Conservation (phyloP, 352 stramenopile species). For the Discostella stelligera region DNA sequence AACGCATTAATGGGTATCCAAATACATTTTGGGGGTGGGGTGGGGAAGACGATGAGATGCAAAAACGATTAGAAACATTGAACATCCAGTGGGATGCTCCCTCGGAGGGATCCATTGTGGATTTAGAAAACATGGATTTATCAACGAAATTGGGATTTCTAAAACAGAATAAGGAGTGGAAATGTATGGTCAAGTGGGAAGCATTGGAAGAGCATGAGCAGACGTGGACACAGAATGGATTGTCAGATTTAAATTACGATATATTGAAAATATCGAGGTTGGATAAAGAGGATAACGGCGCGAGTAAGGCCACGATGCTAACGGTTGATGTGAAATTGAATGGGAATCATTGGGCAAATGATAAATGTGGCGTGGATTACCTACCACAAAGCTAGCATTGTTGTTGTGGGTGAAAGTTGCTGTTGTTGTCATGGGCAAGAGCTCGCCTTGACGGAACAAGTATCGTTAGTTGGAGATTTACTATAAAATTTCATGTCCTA, state of each 20-base stretch:
- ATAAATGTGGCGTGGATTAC: conserved; percentile 72
- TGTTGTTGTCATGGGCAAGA: too few relatives aligned
- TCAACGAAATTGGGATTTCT: conserved; percentile 82
- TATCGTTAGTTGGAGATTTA: not conserved
- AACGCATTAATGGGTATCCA: conserved; percentile 92
- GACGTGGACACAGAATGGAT: conserved; percentile 81
- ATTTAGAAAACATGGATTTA: conserved; percentile 80
- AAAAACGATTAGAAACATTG: conserved; percentile 75
- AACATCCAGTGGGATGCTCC: conserved; percentile 70
- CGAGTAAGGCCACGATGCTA: conserved; percentile 62
- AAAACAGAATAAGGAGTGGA: conserved; percentile 81
- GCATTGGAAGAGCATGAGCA: conserved; percentile 79
- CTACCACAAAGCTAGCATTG: conserved; percentile 12
- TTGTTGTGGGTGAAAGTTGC: not conserved
- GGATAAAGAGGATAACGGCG: conserved; percentile 41
- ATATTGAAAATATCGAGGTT: conserved; percentile 54
- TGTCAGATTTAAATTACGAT: conserved; percentile 76
- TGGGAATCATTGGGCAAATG: conserved; percentile 81
- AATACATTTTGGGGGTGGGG: conserved; percentile 94
- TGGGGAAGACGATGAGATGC: conserved; percentile 89
- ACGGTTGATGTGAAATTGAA: conserved; percentile 81
- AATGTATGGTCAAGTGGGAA: conserved; percentile 87
- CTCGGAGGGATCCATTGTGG: conserved; percentile 48
- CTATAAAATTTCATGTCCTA: too few relatives aligned
- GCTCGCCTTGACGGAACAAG: too few relatives aligned